Conservation (phyloP, 306 rosid genomes). For the Quercus mongolica region DNA sequence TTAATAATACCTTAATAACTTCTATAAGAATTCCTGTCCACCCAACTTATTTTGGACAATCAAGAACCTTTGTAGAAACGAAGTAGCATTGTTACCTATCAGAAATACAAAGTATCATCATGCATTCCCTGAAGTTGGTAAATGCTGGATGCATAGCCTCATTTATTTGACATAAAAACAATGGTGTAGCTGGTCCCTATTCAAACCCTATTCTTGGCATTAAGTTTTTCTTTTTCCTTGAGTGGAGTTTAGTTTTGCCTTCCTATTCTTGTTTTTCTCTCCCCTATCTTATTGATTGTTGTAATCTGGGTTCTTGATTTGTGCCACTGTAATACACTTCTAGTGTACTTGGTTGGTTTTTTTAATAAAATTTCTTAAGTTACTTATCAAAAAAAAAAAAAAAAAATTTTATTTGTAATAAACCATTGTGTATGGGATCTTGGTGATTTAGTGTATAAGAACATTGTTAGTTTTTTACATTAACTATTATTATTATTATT, state of each 20-base stretch:
- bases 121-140: background rate
- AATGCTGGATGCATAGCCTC: background rate
- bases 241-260: no score
- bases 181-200: background rate
- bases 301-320: no score
- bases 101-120: no score
- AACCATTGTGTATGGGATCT: background rate
- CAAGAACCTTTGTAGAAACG: background rate
- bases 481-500: no score
- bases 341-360: no score
- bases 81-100: background rate
- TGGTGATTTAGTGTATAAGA: background rate
- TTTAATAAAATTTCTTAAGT: no score
- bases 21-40: background rate
- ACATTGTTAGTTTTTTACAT: background rate
- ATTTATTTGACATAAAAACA: background rate
- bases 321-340: no score
- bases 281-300: no score
- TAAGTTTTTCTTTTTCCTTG: no score
- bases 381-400: no score
- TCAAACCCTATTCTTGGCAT: background rate
- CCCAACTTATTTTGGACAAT: background rate
- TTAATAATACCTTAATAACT: background rate
- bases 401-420: background rate
- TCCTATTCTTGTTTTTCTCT: no score